phyloP scores from a whole-genome alignment of 306 rosid genomes.

The Aeschynomene evenia region DNA sequence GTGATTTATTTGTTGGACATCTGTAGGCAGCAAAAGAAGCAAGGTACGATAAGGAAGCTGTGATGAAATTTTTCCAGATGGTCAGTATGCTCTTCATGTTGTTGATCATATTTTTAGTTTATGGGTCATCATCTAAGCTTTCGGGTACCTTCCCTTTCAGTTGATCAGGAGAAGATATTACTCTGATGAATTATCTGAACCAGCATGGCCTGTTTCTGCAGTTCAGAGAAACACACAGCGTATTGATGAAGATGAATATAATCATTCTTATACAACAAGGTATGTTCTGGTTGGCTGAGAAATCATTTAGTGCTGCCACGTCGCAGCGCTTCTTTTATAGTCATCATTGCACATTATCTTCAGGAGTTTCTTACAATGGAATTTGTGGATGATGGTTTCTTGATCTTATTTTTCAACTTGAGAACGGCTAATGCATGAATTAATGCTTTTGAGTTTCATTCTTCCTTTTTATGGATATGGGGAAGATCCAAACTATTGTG shows the following conservation, averaged over 20 bases:
- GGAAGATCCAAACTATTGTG: neutral
- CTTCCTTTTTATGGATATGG: neutral
- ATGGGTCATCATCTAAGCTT: conserved; percentile 34
- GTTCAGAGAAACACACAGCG: conserved; percentile 58
- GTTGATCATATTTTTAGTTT: neutral
- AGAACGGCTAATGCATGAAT: conserved; percentile 1
- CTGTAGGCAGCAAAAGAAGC: conserved; percentile 95
- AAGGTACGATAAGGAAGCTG: conserved; percentile 93
- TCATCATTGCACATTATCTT: neutral
- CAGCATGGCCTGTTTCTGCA: conserved; percentile 74
- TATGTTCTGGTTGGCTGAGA: conserved; percentile 30
- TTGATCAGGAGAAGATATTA: conserved; percentile 91
- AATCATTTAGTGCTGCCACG: conserved; percentile 4
- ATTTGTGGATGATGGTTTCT: conserved; percentile 11
- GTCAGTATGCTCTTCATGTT: conserved; percentile 47
- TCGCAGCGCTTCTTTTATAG: neutral
- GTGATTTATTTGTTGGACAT: conserved; percentile 33
- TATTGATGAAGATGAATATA: conserved; percentile 65
- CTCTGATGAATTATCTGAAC: conserved; percentile 70
- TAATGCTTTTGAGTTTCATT: neutral
- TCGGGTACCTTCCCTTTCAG: conserved; percentile 46
- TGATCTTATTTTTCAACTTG: conserved; percentile 1
- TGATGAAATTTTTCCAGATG: conserved; percentile 79
- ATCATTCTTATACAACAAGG: conserved; percentile 63
- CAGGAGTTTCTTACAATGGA: conserved; percentile 10